Percentiles rank a stretch among this genome's conserved stretches.
Conservation (phyloP, 305 asterid genomes). For the Fraxinus dipetala region DNA sequence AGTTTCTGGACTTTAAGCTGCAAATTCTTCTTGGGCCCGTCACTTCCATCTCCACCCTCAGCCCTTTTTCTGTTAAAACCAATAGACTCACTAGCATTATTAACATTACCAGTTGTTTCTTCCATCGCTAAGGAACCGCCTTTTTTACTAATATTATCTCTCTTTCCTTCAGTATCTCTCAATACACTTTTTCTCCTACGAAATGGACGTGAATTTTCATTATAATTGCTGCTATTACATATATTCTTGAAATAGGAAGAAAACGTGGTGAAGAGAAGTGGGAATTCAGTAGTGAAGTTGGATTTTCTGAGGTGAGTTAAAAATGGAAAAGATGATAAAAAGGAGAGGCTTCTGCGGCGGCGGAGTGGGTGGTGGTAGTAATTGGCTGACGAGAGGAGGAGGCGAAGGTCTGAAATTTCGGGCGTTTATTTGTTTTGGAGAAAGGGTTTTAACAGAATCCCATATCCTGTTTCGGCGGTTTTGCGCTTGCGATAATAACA, state of each 20-base stretch:
- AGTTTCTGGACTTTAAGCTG: conserved; percentile 70
- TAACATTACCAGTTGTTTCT: conserved; percentile 24
- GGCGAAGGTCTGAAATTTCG: conserved; percentile 52
- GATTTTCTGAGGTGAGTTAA: conserved; percentile 22
- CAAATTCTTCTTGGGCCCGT: conserved; percentile 51
- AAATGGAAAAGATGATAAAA: conserved; percentile 29
- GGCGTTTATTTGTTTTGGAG: conserved; percentile 31
- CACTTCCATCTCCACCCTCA: conserved; percentile 61
- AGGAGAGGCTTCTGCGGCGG: conserved; percentile 22
- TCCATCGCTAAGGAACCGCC: conserved; percentile 43
- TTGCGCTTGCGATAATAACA: background rate
- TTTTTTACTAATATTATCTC: conserved; percentile 31
- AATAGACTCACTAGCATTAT: conserved; percentile 24
- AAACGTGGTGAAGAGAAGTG: conserved; percentile 30
- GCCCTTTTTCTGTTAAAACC: conserved; percentile 84
- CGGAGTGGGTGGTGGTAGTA: conserved; percentile 34
- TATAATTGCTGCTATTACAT: conserved; percentile 1
- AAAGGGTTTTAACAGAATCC: conserved; percentile 30
- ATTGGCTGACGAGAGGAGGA: conserved; percentile 55
- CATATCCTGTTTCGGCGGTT: background rate
- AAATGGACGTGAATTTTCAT: conserved; percentile 38
- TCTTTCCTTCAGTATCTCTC: conserved; percentile 24
- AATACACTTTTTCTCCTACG: conserved; percentile 32
- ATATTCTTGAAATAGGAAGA: conserved; percentile 44
- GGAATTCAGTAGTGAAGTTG: conserved; percentile 14